Percentiles rank a stretch among this genome's conserved stretches.
phyloP scores from a whole-genome alignment of 2,329 filamentous ascomycete species.

The Zalaria obscura region DNA sequence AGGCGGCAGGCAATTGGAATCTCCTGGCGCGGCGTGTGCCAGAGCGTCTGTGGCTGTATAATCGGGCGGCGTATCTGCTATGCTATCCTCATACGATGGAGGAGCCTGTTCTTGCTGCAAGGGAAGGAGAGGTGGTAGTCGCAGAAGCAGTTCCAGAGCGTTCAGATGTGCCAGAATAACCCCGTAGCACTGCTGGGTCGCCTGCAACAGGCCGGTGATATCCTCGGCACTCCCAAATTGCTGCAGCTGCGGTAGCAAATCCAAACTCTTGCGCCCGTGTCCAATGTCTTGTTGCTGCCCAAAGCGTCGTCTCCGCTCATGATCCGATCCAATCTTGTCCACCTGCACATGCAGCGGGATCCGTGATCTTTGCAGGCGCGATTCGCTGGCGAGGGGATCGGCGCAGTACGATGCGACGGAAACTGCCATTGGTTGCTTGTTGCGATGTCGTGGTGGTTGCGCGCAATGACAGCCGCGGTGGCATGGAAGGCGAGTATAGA shows the following conservation, averaged over 20 bases:
- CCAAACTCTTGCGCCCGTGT: neutral
- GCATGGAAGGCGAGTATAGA: neutral
- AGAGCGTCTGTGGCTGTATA: slow-evolving; percentile 28
- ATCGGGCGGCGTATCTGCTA: slow-evolving; percentile 28
- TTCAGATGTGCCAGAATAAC: neutral
- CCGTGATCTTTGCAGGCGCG: neutral
- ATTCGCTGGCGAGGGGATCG: neutral
- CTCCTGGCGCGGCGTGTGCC: slow-evolving; percentile 12
- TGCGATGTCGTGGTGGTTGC: neutral
- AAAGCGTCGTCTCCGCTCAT: neutral
- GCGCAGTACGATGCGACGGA: neutral
- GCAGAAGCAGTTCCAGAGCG: neutral
- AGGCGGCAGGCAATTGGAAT: neutral
- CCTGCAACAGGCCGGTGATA: neutral
- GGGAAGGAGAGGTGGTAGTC: neutral
- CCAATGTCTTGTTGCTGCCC: neutral
- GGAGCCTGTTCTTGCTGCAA: slow-evolving; percentile 12
- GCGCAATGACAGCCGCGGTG: neutral
- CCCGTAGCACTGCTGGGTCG: neutral
- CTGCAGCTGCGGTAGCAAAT: neutral
- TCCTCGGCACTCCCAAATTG: neutral
- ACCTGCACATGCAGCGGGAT: neutral
- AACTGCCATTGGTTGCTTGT: neutral
- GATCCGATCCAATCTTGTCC: neutral
- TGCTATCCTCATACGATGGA: slow-evolving; percentile 28